A percentile compares a stretch with the other conserved stretches of the same genome.
Conservation (phyloP, 257 asterid species). For the Plantago ovata region DNA sequence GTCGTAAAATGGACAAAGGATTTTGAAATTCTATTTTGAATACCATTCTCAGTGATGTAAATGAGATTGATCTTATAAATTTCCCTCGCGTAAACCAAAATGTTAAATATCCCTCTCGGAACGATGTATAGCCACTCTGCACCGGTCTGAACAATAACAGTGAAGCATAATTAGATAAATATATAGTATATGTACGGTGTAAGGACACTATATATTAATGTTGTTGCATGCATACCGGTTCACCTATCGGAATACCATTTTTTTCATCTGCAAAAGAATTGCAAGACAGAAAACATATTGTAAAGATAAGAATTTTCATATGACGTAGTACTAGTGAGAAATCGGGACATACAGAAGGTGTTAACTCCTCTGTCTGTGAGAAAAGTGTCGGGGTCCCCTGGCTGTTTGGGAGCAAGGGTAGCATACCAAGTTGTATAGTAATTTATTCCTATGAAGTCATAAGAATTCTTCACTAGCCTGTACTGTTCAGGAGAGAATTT, state of each 20-base stretch:
- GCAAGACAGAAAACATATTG: neutral
- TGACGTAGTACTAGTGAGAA: no score
- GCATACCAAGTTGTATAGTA: neutral
- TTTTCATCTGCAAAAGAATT: neutral
- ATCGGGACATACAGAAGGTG: neutral
- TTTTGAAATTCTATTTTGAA: neutral
- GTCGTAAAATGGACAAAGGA: neutral
- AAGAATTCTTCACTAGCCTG: neutral
- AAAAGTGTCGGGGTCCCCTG: neutral
- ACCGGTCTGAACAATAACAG: constrained; percentile 2
- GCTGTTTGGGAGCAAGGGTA: neutral
- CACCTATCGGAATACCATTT: constrained; percentile 13
- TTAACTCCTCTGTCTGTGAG: neutral
- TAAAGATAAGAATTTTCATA: neutral
- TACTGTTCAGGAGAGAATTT: neutral
- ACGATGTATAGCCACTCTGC: constrained; percentile 18
- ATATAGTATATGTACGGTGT: neutral
- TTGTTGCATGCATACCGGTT: neutral
- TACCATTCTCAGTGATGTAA: constrained; percentile 36
- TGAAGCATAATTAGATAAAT: neutral
- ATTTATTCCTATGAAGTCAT: constrained; percentile 7
- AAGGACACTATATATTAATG: neutral
- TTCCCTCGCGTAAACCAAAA: constrained; percentile 13
- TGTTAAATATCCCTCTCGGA: constrained; percentile 18
- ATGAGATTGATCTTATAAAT: constrained; percentile 16